These are phyloP conservation scores for Avena insularis DNA, from an alignment of 176 grass and related monocot genomes.

Conservation along the genomic window DNA sequence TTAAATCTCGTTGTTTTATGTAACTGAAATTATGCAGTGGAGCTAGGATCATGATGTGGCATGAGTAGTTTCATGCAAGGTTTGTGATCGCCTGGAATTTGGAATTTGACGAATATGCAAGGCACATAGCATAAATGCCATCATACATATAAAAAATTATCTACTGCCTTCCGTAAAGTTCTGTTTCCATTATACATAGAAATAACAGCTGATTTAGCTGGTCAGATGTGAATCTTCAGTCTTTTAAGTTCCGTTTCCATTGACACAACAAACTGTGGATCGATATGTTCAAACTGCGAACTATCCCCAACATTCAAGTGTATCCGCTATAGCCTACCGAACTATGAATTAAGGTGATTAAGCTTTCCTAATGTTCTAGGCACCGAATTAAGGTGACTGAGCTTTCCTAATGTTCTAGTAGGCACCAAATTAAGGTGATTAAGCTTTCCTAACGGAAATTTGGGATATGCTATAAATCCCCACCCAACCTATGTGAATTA, in stretches of 20 bases:
- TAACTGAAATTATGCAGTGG: not conserved
- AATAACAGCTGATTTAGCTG: not conserved
- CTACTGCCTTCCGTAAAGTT: not conserved
- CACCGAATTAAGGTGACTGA: not conserved
- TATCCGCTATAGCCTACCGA: not conserved
- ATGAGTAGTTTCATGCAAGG: conserved; percentile 18
- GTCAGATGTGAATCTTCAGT: not conserved
- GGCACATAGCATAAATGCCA: not conserved
- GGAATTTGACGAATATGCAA: not conserved
- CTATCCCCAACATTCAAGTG: not conserved
- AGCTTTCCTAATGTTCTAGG: conserved; percentile 20
- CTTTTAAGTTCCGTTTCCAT: not conserved
- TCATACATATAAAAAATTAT: not conserved
- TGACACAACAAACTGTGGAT: not conserved
- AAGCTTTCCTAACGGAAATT: too few species aligned
- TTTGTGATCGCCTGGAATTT: conserved; percentile 20
- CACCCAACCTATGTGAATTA: not conserved
- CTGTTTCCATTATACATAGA: too few species aligned
- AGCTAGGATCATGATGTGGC: conserved; percentile 1
- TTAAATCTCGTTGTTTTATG: conserved; percentile 21
- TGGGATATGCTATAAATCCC: too few species aligned
- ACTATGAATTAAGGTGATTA: conserved; percentile 1
- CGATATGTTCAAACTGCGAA: not conserved
- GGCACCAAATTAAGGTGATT: conserved; percentile 1
- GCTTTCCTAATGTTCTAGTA: not conserved